Evolutionary conservation across 352 stramenopile species (phyloP), one percentile per base, ranked within the genome.

Genomic region (Pythium myriotylum): DNA sequence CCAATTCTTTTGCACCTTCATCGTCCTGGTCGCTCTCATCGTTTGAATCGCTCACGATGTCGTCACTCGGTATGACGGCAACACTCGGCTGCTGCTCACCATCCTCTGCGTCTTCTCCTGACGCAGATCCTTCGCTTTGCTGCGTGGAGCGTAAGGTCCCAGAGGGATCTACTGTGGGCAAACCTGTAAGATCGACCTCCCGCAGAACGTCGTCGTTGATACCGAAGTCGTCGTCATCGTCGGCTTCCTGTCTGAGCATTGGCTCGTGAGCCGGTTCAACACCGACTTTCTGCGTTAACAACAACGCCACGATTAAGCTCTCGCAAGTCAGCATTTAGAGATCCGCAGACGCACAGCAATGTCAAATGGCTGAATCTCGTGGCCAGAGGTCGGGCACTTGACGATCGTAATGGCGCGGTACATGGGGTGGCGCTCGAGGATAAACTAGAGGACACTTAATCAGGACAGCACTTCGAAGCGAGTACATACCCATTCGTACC

Each of bases 81-180:
- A 49, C 49, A 10, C 37, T 6, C 17, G 7, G 17, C 29, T 52
- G 32, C 19, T 20, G 23, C 29, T 22, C 22, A 35, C 33, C 39
- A n/a, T 49, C 29, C 32, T 65, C 39, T 9, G 39, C 43, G 5
- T 65, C 27, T 27, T 65, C 39, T 9, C 43, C 43, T 7, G 53
- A 24, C 17, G 29, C 27, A 4, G 57, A 55, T 26, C 4, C 26
- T 6, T 66, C 52, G 60, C 77, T 89, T 20, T 83, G 76, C 42
- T 91, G 84, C 9, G 82, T 91, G 40, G 76, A 88, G 2, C 68
- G 77, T 39, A 91, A 50, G 0, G 79, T 89, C 33, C 61, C 70
- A 3, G 67, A 70, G 8, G 74, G 68, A 22, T 84, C 72, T 6
- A 90, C 68, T 0, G 49, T 63, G 5, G 77, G 76, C 10, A 88